These are phyloP conservation scores for Fraxinus albicans DNA, from an alignment of 305 asterid genomes.

Conservation along the genomic window DNA sequence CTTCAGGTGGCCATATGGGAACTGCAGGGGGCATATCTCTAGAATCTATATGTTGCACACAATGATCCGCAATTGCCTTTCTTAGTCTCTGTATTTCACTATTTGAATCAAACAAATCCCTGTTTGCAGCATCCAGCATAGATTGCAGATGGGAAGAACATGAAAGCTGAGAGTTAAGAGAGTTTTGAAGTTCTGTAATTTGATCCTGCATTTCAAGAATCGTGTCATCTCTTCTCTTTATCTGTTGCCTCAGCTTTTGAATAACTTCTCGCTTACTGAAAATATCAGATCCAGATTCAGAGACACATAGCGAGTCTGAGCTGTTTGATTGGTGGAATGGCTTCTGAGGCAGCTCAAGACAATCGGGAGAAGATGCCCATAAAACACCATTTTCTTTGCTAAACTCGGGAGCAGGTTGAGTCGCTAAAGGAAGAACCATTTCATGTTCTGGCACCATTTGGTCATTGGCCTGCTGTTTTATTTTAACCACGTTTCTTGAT, in stretches of 20 bases:
- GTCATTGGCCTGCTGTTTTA: conserved; percentile 59
- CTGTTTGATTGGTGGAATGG: conserved; percentile 88
- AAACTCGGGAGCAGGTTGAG: conserved; percentile 58
- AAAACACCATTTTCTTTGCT: conserved; percentile 69
- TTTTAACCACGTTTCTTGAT: conserved; percentile 45
- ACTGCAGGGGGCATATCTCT: conserved; percentile 49
- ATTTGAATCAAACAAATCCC: conserved; percentile 80
- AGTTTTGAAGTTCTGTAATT: conserved; percentile 65
- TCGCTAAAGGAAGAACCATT: conserved; percentile 65
- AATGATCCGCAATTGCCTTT: conserved; percentile 87
- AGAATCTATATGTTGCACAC: conserved; percentile 50
- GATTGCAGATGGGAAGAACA: conserved; percentile 80
- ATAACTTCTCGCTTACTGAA: conserved; percentile 90
- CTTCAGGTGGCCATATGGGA: conserved; percentile 61
- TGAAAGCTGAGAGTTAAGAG: conserved; percentile 54
- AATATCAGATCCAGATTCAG: conserved; percentile 89
- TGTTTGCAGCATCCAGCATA: conserved; percentile 68
- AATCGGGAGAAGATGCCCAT: conserved; percentile 83
- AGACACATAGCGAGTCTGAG: conserved; percentile 88
- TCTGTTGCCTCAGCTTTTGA: conserved; percentile 85
- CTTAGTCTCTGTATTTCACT: conserved; percentile 86
- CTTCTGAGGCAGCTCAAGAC: conserved; percentile 83
- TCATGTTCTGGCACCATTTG: conserved; percentile 54
- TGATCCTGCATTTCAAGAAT: conserved; percentile 96
- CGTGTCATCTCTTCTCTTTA: conserved; percentile 88